These are phyloP conservation scores for Phaeosphaeriaceae sp. DNA, from an alignment of 2,329 filamentous ascomycete genomes.

Conservation along the genomic window DNA sequence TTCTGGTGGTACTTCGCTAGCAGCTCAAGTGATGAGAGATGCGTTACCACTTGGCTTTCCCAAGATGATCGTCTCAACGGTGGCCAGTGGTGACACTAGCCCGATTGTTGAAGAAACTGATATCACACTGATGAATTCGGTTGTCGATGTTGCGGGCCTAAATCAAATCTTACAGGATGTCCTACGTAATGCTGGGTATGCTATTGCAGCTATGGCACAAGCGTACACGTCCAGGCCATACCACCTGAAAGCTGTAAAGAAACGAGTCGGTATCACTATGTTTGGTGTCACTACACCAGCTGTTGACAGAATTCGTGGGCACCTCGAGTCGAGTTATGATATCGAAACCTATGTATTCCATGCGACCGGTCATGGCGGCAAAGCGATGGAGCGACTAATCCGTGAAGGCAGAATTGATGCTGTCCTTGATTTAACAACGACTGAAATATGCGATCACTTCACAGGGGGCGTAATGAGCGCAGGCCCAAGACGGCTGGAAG, in stretches of 20 bases:
- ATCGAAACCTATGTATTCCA: constrained; percentile 72
- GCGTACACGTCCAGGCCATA: constrained; percentile 46
- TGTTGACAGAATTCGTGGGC: constrained; percentile 61
- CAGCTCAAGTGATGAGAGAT: constrained; percentile 65
- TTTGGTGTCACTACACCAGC: constrained; percentile 75
- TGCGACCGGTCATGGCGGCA: constrained; percentile 71
- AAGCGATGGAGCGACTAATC: constrained; percentile 71
- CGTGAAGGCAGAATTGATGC: constrained; percentile 65
- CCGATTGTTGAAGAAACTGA: constrained; percentile 72
- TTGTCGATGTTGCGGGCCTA: constrained; percentile 72
- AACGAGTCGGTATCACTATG: constrained; percentile 71
- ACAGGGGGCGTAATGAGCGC: constrained; percentile 69
- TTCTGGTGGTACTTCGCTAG: constrained; percentile 67
- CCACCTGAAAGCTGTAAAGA: constrained; percentile 36
- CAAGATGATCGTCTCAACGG: constrained; percentile 73
- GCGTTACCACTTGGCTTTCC: constrained; percentile 70
- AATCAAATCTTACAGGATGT: constrained; percentile 66
- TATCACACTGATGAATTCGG: constrained; percentile 72
- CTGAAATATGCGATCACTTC: constrained; percentile 67
- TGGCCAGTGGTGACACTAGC: constrained; percentile 70
- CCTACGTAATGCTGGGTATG: constrained; percentile 67
- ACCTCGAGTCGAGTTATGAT: constrained; percentile 49
- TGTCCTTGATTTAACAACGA: constrained; percentile 74
- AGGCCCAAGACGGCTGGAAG: constrained; percentile 62
- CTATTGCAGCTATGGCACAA: constrained; percentile 64